Conservation (phyloP, 1,284 basidiomycete genomes). For the Ceratobasidium sp. region DNA sequence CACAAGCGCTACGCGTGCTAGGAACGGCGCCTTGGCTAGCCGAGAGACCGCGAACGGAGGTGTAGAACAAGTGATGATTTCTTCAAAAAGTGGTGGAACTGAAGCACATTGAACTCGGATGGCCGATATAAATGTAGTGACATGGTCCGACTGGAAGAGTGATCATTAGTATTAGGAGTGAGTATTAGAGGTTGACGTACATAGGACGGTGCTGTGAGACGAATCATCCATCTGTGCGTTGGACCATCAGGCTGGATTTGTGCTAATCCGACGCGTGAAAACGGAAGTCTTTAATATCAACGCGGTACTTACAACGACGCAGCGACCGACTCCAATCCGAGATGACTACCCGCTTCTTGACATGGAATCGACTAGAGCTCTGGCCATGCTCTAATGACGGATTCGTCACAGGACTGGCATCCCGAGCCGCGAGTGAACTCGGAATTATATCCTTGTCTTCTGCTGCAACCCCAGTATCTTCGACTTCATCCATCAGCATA, state of each 20-base stretch:
- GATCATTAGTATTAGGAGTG: neutral
- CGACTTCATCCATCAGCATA: neutral
- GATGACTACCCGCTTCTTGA: slow-evolving; percentile 38
- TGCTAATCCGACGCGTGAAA: neutral
- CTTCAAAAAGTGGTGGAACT: slow-evolving; percentile 31
- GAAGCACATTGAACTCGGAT: slow-evolving; percentile 31
- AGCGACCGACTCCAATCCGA: slow-evolving; percentile 43
- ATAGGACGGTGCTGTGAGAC: slow-evolving; percentile 29
- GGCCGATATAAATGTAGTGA: slow-evolving; percentile 34
- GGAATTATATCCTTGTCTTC: neutral
- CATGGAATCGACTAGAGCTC: slow-evolving; percentile 33
- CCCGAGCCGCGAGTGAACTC: neutral
- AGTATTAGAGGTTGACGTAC: neutral
- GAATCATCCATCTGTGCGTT: slow-evolving; percentile 44
- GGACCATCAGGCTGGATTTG: slow-evolving; percentile 33
- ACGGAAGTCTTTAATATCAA: neutral
- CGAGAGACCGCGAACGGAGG: slow-evolving; percentile 39
- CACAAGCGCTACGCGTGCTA: slow-evolving; percentile 30
- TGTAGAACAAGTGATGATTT: slow-evolving; percentile 23
- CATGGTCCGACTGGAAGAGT: slow-evolving; percentile 25
- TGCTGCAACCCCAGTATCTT: neutral
- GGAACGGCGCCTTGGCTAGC: slow-evolving; percentile 16
- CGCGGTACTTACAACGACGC: slow-evolving; percentile 14
- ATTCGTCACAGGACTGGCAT: neutral
- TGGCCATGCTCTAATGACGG: neutral